Evolutionary conservation across 257 asterid genomes (phyloP), one percentile per base, ranked within the genome.

Genomic region (Lithospermum erythrorhizon): DNA sequence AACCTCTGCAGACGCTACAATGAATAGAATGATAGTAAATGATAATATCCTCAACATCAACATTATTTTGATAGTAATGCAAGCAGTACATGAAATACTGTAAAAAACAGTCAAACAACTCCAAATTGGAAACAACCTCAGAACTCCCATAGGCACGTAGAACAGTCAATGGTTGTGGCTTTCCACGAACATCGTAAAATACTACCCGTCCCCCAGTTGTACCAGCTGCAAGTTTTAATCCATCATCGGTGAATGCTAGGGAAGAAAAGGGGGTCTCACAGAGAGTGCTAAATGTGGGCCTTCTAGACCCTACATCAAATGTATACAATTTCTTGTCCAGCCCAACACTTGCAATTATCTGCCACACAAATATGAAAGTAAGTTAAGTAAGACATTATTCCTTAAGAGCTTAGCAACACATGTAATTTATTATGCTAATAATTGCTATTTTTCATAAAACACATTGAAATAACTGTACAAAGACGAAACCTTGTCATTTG

Each of bases 301-400:
- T 86, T 83, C 83, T 79, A 65, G 95, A 82, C 61, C 95, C 94
- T 7, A 90, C 66, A 77, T 93, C 98, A 73, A 84, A 84, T 55
- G 90, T 85, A 73, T 93, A 87, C 67, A 93, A 67, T 81, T 93
- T 93, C 93, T 86, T 93, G 76, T 93, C 99, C 80, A 89, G 76
- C 71, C 99, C 97, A 78, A 89, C 96, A 53, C 94, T 86, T 54
- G 97, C 96, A 74, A 93, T 85, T 68, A 89, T 76, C 98, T 91
- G 89, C 59, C 73, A 78, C 58, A 72, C 21, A 37, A 55, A 58
- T 67, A 69, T 35, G 24, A 62, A 58, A 60, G 59, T 27, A 57
- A 45, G 10, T 29, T 49, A 23, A 60, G 66, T 57, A 53, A 21
- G 53, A 19, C 35, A 54, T 21, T 15, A 13, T 18, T 51, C 32